phyloP scores from a whole-genome alignment of 257 asterid genomes.

The Capsicum chinense region DNA sequence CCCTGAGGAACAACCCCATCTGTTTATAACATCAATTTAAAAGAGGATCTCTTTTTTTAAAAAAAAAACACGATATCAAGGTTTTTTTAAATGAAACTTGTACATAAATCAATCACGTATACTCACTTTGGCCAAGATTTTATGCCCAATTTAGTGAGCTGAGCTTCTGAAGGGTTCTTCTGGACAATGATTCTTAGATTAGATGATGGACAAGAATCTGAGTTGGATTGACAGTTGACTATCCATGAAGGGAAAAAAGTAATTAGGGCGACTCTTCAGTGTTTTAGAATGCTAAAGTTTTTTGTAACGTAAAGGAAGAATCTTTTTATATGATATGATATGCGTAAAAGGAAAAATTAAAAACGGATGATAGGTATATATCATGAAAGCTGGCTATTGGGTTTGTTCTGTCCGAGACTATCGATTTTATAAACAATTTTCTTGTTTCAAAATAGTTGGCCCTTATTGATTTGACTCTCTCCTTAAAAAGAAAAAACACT shows the following conservation, averaged over 20 bases:
- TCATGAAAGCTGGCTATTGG: too few relatives aligned
- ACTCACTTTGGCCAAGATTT: slow-evolving; percentile 96
- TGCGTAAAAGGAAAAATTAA: too few relatives aligned
- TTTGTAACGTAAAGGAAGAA: background rate
- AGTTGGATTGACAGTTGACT: slow-evolving; percentile 37
- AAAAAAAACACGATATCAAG: background rate
- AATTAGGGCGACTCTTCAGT: background rate
- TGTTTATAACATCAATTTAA: background rate
- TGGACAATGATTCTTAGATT: slow-evolving; percentile 67
- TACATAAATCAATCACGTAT: background rate
- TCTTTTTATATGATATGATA: background rate
- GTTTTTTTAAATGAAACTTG: background rate
- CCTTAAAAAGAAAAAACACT: too few relatives aligned
- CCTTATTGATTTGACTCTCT: too few relatives aligned
- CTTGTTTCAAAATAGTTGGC: too few relatives aligned
- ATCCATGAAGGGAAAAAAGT: slow-evolving; percentile 36
- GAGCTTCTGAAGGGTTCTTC: slow-evolving; percentile 66
- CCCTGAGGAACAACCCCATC: slow-evolving; percentile 95
- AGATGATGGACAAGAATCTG: slow-evolving; percentile 45
- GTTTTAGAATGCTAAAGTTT: background rate
- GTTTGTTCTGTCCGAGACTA: too few relatives aligned
- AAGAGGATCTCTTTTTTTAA: too few relatives aligned
- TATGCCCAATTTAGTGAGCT: slow-evolving; percentile 73
- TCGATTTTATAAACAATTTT: too few relatives aligned
- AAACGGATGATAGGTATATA: too few relatives aligned